These are phyloP conservation scores for Psilocybe tampanensis DNA, from an alignment of 768 basidiomycete species.

Conservation along the genomic window DNA sequence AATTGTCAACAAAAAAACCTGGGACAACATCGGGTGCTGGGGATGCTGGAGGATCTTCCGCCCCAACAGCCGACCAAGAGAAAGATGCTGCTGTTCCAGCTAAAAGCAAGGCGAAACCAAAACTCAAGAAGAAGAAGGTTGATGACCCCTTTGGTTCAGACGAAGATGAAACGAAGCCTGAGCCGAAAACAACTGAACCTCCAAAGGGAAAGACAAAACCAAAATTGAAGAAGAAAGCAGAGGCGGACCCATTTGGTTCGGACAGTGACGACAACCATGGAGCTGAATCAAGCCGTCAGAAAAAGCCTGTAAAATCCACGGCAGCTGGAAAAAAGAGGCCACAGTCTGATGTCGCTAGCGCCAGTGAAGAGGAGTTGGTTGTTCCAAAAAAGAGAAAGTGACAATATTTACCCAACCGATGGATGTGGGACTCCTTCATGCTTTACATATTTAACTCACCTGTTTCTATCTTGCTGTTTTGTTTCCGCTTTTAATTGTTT, in stretches of 20 bases:
- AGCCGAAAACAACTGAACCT: background rate
- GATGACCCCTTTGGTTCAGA: background rate
- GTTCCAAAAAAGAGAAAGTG: conserved; percentile 20
- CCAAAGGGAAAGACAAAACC: conserved; percentile 11
- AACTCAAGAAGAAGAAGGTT: conserved; percentile 44
- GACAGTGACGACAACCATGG: conserved; percentile 38
- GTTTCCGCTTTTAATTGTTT: too few species aligned
- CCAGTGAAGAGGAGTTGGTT: conserved; percentile 8
- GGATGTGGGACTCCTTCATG: background rate
- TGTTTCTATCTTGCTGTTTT: too few species aligned
- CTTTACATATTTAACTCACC: too few species aligned
- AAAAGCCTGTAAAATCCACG: background rate
- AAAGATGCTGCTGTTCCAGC: conserved; percentile 21
- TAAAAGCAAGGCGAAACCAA: conserved; percentile 39
- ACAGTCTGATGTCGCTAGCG: conserved; percentile 1
- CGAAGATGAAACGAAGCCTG: background rate
- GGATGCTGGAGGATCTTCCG: conserved; percentile 6
- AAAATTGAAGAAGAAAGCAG: conserved; percentile 44
- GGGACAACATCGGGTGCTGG: background rate
- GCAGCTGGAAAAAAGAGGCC: conserved; percentile 10
- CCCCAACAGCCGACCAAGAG: conserved; percentile 7
- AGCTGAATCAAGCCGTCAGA: conserved; percentile 8
- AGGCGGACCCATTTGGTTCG: conserved; percentile 58
- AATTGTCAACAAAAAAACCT: conserved; percentile 34
- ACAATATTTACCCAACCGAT: background rate